These are phyloP conservation scores for Euphorbia pulcherrima DNA, from an alignment of 345 rosid species.

Conservation along the genomic window DNA sequence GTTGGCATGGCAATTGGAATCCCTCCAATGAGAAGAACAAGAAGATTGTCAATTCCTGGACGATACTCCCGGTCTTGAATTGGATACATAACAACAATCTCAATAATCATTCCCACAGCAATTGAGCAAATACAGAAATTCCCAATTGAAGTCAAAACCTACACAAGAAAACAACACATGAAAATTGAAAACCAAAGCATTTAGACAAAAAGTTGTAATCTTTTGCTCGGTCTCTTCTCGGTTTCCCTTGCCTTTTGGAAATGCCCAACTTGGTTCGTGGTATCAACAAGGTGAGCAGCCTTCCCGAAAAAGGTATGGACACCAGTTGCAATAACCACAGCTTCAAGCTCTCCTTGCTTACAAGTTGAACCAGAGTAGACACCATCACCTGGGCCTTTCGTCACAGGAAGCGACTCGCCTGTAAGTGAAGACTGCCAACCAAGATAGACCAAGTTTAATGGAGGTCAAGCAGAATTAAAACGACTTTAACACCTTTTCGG, in stretches of 20 bases:
- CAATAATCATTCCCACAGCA: conserved; percentile 87
- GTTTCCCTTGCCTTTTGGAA: conserved; percentile 70
- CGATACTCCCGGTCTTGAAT: conserved; percentile 89
- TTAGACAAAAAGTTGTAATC: not conserved
- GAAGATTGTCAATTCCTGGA: conserved; percentile 98
- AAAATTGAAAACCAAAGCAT: not conserved
- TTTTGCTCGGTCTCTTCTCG: not conserved
- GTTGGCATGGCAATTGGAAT: conserved; percentile 99
- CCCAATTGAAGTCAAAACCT: conserved; percentile 98
- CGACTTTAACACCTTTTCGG: too few species aligned
- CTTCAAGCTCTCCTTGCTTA: conserved; percentile 97
- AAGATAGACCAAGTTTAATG: conserved; percentile 1
- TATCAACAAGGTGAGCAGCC: conserved; percentile 96
- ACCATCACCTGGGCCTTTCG: conserved; percentile 96
- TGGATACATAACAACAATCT: conserved; percentile 92
- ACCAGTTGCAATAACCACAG: conserved; percentile 92
- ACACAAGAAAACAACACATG: conserved; percentile 16
- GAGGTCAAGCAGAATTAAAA: conserved; percentile 14
- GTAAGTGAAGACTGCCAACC: conserved; percentile 86
- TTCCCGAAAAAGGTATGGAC: conserved; percentile 98
- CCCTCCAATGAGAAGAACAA: conserved; percentile 96
- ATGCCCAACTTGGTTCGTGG: conserved; percentile 99
- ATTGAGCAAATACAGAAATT: conserved; percentile 98
- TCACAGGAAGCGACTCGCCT: conserved; percentile 97
- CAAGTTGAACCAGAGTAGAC: conserved; percentile 96